A percentile compares a stretch with the other conserved stretches of the same genome.
Evolutionary conservation across 1,139 yeast species (phyloP).

Genomic region (Blastobotrys capitulatus): DNA sequence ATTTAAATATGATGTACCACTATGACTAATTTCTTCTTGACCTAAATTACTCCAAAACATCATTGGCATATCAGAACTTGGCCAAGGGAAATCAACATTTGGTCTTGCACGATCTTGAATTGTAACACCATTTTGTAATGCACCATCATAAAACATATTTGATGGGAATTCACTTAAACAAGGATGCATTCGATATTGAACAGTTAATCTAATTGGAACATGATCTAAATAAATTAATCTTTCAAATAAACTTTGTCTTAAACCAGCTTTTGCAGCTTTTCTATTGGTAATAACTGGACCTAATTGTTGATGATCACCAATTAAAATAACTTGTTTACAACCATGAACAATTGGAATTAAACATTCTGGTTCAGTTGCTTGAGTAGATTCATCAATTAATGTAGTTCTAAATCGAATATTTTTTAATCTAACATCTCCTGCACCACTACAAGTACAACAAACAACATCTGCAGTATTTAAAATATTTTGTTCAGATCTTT

Average conservation of each 20-base stretch:
- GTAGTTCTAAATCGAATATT: conserved; percentile 63
- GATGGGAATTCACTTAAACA: conserved; percentile 80
- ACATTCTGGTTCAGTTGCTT: conserved; percentile 89
- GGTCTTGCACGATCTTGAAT: conserved; percentile 58
- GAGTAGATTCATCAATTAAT: conserved; percentile 87
- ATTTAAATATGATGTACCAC: conserved; percentile 82
- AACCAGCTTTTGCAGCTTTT: conserved; percentile 80
- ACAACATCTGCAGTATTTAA: conserved; percentile 68
- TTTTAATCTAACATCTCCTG: conserved; percentile 65
- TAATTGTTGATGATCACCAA: conserved; percentile 93
- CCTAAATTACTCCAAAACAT: conserved; percentile 94
- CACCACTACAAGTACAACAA: conserved; percentile 90
- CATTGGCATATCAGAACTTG: conserved; percentile 75
- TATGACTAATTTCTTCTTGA: conserved; percentile 77
- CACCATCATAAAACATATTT: conserved; percentile 90
- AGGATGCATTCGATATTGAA: conserved; percentile 96
- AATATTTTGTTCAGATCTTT: conserved; percentile 45
- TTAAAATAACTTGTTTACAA: conserved; percentile 80
- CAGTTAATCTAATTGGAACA: conserved; percentile 79
- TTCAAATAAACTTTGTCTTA: conserved; percentile 80
- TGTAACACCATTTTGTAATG: conserved; percentile 86
- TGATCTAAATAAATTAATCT: conserved; percentile 80
- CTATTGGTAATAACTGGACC: conserved; percentile 85
- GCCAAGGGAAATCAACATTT: conserved; percentile 79
- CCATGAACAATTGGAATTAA: conserved; percentile 86